phyloP scores from a whole-genome alignment of 441 rosid species.

The Bocquillonia castaneifolia region DNA sequence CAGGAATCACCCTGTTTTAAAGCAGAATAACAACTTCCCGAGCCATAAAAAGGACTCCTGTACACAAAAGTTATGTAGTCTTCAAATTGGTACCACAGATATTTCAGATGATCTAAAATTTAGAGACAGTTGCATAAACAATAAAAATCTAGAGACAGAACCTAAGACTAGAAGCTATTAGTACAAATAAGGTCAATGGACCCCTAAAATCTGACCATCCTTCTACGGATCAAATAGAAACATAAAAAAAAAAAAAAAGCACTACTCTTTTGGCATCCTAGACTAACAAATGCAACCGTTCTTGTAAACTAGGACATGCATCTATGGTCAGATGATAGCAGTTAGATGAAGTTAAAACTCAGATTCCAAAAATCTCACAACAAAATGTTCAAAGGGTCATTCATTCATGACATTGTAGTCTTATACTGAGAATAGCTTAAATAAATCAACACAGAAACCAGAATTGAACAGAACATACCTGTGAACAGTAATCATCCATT shows the following conservation, averaged over 20 bases:
- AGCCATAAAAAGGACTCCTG: background rate
- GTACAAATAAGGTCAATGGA: background rate
- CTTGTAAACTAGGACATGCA: background rate
- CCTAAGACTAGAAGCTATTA: background rate
- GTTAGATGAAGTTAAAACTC: background rate
- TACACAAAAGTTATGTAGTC: background rate
- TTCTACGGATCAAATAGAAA: background rate
- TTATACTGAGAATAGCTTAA: conserved; percentile 5
- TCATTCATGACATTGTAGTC: background rate
- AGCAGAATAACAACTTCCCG: background rate
- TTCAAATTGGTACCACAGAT: background rate
- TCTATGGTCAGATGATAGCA: background rate
- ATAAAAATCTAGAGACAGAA: background rate
- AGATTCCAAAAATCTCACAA: background rate
- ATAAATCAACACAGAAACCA: conserved; percentile 7
- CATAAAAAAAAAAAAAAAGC: background rate
- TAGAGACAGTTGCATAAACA: too few relatives aligned
- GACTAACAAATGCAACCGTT: background rate
- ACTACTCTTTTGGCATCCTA: background rate
- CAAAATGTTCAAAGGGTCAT: background rate
- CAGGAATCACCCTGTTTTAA: background rate
- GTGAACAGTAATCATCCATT: conserved; percentile 94
- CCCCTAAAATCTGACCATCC: too few relatives aligned
- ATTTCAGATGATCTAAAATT: background rate
- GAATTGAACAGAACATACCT: conserved; percentile 44